Conservation (phyloP, 1,284 basidiomycete species). For the Ceratobasidium sp. region DNA sequence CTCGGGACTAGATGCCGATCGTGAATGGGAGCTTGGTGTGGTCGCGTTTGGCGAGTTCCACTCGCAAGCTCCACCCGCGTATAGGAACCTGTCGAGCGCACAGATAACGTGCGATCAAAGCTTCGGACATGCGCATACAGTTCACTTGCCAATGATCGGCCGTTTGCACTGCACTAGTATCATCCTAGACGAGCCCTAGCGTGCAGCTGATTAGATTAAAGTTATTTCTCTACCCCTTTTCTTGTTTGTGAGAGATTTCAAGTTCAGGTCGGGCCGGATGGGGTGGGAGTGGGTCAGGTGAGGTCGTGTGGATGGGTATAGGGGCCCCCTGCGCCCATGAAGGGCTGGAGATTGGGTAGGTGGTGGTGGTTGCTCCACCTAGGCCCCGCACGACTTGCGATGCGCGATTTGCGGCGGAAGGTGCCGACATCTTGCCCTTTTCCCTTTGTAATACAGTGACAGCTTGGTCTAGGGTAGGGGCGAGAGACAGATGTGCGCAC, state of each 20-base stretch:
- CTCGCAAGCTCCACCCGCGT: constrained; percentile 4
- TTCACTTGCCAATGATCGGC: background rate
- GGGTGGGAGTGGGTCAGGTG: constrained; percentile 4
- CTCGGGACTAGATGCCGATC: background rate
- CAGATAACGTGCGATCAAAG: background rate
- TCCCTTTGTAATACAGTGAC: background rate
- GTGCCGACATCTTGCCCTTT: background rate
- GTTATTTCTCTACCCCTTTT: background rate
- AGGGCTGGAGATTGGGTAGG: background rate
- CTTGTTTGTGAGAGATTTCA: background rate
- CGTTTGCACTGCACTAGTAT: constrained; percentile 3
- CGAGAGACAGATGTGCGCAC: background rate
- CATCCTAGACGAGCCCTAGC: background rate
- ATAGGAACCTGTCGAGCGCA: constrained; percentile 16
- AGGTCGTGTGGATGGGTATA: background rate
- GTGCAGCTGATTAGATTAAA: constrained; percentile 24
- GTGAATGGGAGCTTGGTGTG: background rate
- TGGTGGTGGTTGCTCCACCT: too few species aligned
- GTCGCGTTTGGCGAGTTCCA: constrained; percentile 6
- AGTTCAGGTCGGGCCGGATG: constrained; percentile 15
- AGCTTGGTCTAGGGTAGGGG: background rate
- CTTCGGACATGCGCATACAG: constrained; percentile 8
- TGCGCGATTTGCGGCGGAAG: constrained; percentile 6
- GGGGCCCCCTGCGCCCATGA: constrained; percentile 19
- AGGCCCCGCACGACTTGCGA: background rate